Evolutionary conservation across 2,329 filamentous ascomycete genomes (phyloP).

Genomic region (Colletotrichum sp.): DNA sequence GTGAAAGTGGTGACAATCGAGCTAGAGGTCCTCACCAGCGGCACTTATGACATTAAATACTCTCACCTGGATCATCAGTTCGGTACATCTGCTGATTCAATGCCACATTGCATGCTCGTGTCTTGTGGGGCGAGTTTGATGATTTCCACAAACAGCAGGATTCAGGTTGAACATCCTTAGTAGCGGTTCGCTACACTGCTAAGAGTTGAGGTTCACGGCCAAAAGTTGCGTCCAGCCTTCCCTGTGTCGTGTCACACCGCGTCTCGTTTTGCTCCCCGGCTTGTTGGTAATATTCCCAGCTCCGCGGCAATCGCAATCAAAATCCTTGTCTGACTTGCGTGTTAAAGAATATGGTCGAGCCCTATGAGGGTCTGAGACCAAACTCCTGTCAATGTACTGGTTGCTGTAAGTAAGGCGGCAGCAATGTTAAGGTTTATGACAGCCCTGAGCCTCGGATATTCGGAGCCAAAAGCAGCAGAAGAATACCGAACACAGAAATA

Average conservation of each 20-base stretch:
- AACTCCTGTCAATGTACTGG: neutral
- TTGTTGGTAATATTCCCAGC: neutral
- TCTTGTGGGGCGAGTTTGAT: neutral
- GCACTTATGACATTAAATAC: neutral
- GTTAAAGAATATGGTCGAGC: neutral
- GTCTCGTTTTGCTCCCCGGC: neutral
- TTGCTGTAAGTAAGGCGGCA: neutral
- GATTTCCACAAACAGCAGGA: neutral
- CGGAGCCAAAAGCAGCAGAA: neutral
- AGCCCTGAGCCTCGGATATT: neutral
- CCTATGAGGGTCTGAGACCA: neutral
- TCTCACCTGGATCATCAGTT: neutral
- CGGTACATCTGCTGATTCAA: neutral
- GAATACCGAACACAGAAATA: neutral
- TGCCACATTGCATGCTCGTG: neutral
- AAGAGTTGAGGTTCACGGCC: neutral
- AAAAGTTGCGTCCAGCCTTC: neutral
- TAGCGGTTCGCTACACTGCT: neutral
- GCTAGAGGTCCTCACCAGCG: neutral
- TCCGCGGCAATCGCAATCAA: neutral
- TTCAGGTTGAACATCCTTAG: neutral
- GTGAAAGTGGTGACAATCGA: neutral
- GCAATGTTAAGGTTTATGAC: neutral
- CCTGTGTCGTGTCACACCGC: neutral
- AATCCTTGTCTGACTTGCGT: neutral